A percentile compares a stretch with the other conserved stretches of the same genome.
Conservation (phyloP, 768 basidiomycete species). For the Auriscalpium microsporum region DNA sequence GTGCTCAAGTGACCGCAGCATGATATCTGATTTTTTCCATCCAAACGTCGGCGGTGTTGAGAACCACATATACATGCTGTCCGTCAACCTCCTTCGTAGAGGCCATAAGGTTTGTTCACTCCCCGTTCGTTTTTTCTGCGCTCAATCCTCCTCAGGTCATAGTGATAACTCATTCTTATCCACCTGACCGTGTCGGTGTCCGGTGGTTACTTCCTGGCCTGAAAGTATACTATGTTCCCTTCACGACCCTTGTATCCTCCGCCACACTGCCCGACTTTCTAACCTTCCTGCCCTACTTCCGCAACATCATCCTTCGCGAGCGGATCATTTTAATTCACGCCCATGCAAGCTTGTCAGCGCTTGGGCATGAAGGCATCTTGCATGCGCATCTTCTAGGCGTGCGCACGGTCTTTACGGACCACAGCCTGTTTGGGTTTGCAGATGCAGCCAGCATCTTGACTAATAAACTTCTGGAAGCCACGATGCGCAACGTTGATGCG, state of each 20-base stretch:
- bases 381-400: slow-evolving; percentile 84
- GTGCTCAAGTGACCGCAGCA: slow-evolving; percentile 35
- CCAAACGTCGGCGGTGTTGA: slow-evolving; percentile 94
- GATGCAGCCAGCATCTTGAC: slow-evolving; percentile 96
- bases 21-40: slow-evolving; percentile 97
- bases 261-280: slow-evolving; percentile 95
- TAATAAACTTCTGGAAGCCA: slow-evolving; percentile 86
- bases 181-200: slow-evolving; percentile 77
- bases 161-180: slow-evolving; percentile 88
- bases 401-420: slow-evolving; percentile 92
- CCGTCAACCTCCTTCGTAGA: slow-evolving; percentile 66
- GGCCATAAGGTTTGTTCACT: slow-evolving; percentile 67
- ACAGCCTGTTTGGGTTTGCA: slow-evolving; percentile 92
- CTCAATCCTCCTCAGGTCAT: slow-evolving; percentile 53
- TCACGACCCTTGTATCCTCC: slow-evolving; percentile 79
- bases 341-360: slow-evolving; percentile 82
- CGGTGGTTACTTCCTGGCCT: slow-evolving; percentile 82
- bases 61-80: slow-evolving; percentile 91
- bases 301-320: slow-evolving; percentile 83
- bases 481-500: slow-evolving; percentile 84
- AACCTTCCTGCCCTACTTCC: slow-evolving; percentile 84
- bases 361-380: slow-evolving; percentile 88
- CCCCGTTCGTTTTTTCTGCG: background rate
- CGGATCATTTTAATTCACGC: slow-evolving; percentile 82
- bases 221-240: slow-evolving; percentile 93